Conservation (phyloP, 2,329 filamentous ascomycete genomes). For the Amesomyces nigricolor region DNA sequence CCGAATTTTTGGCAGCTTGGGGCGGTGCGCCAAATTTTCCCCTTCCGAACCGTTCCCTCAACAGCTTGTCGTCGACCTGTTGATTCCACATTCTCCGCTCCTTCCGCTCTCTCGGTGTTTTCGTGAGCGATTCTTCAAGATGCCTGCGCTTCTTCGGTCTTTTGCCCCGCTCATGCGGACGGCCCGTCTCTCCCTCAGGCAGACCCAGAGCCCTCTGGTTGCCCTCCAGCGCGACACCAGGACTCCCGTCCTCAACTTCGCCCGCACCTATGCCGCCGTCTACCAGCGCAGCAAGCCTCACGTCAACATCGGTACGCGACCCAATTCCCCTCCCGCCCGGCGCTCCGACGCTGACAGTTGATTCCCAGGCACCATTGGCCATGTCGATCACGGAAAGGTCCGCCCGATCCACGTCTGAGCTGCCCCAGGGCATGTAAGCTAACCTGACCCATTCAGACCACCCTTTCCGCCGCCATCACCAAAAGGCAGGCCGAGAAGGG, state of each 20-base stretch:
- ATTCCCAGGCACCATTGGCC: conserved; percentile 78
- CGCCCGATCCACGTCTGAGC: conserved; percentile 12
- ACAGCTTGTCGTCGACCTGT: conserved; percentile 16
- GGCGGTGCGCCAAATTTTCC: conserved; percentile 24
- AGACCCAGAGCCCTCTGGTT: conserved; percentile 60
- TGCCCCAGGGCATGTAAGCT: conserved; percentile 1
- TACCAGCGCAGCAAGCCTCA: conserved; percentile 94
- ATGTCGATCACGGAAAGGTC: conserved; percentile 99
- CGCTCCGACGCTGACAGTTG: conserved; percentile 16
- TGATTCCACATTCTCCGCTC: conserved; percentile 23
- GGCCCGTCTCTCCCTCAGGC: conserved; percentile 65
- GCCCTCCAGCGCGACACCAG: conserved; percentile 69
- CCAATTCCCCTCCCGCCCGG: conserved; percentile 6
- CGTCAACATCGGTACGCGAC: conserved; percentile 81
- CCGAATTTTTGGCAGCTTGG: conserved; percentile 19
- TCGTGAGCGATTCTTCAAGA: conserved; percentile 42
- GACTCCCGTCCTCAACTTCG: conserved; percentile 59
- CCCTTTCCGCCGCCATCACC: conserved; percentile 95
- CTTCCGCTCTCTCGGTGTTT: conserved; percentile 20
- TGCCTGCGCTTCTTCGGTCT: conserved; percentile 76
- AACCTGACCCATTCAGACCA: conserved; percentile 60
- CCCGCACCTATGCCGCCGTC: conserved; percentile 55
- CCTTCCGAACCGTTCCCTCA: conserved; percentile 8
- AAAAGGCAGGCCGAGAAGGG: conserved; percentile 97
- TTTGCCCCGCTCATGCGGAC: conserved; percentile 76